These are phyloP conservation scores for Trichocomaceae sp. DNA, from an alignment of 2,329 filamentous ascomycete species.

Conservation along the genomic window DNA sequence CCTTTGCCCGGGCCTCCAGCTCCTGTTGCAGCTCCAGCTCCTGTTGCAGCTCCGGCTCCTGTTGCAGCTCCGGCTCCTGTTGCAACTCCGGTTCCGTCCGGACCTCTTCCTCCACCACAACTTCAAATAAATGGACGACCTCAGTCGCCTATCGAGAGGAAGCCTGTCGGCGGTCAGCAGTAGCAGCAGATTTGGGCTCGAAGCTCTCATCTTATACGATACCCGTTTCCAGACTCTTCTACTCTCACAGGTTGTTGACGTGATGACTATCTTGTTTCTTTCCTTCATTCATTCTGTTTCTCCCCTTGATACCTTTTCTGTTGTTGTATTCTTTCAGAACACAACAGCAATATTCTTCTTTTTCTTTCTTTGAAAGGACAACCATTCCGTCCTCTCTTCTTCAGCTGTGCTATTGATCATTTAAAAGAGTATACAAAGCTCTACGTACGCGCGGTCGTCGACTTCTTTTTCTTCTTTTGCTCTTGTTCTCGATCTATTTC, in stretches of 20 bases:
- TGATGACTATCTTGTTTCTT: constrained; percentile 8
- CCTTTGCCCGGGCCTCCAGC: constrained; percentile 11
- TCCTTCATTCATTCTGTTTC: background rate
- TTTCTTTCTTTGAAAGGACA: background rate
- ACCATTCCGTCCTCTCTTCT: background rate
- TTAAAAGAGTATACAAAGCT: background rate
- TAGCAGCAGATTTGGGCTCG: constrained; percentile 3
- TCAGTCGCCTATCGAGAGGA: constrained; percentile 45
- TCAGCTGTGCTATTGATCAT: background rate
- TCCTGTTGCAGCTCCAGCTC: constrained; percentile 14
- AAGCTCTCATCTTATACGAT: constrained; percentile 4
- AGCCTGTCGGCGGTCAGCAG: constrained; percentile 52
- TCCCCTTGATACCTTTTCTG: background rate
- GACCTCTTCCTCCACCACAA: constrained; percentile 43
- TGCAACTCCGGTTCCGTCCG: constrained; percentile 4
- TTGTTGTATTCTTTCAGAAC: background rate
- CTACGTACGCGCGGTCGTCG: background rate
- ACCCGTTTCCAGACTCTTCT: background rate
- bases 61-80: constrained; percentile 10
- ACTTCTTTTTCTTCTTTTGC: background rate
- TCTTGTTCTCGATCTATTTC: background rate
- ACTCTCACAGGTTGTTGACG: background rate
- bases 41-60: background rate
- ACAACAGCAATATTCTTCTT: background rate
- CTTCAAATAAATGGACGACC: constrained; percentile 23